Conservation (phyloP, 2,329 filamentous ascomycete genomes). For the Aspergillus awamori region DNA sequence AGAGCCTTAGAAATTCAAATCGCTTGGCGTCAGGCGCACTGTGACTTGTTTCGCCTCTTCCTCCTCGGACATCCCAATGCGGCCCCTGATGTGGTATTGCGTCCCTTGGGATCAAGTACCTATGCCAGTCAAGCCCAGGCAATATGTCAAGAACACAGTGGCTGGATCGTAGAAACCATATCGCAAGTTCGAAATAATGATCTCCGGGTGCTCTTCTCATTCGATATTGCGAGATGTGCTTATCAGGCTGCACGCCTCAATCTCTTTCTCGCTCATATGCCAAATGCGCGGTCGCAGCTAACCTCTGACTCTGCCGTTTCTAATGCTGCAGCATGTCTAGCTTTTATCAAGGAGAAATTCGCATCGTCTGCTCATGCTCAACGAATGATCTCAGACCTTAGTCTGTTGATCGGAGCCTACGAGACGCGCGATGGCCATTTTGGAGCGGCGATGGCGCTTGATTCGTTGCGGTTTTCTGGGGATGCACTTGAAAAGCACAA, state of each 20-base stretch:
- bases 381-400: neutral
- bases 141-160: conserved; percentile 3
- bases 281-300: neutral
- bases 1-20: neutral
- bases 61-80: neutral
- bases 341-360: neutral
- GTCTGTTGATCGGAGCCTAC: neutral
- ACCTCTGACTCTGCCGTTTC: neutral
- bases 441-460: neutral
- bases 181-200: neutral
- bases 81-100: neutral
- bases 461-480: neutral
- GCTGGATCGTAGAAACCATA: neutral
- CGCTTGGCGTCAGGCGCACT: neutral
- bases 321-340: neutral
- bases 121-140: neutral
- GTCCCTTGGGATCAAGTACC: neutral
- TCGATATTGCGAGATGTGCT: conserved; percentile 2
- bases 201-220: neutral
- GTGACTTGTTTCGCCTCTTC: conserved; percentile 1
- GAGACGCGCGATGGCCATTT: neutral
- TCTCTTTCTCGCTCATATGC: neutral
- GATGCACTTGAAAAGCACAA: neutral
- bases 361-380: neutral
- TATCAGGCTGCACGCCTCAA: conserved; percentile 1